Base-by-base conservation (phyloP, 306 rosid species). In the Quercus bicolor region DNA sequence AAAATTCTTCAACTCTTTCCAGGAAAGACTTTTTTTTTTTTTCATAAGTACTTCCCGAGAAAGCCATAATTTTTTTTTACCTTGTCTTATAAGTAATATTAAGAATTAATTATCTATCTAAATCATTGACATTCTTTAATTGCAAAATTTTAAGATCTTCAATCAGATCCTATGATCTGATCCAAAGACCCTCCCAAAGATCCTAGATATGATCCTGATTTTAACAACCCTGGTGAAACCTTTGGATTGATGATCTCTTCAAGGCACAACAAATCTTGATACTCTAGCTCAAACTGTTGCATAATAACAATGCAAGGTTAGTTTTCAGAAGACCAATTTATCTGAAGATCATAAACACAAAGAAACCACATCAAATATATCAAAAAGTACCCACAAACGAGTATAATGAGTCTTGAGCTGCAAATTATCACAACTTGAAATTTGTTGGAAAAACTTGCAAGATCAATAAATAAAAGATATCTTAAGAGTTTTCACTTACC, bases 401-500 rank as follows among this genome's bases (percentile, higher is more conserved):
- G 5, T 48, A 12, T 48, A 12, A 12, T 4, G 4, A 48, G 16
- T 48, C 53, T 10, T 51, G 57, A 59, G 40, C 40, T 70, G 72
- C 21, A 52, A 70, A 68, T 65, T 3, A 34, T 6, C 6, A 12
- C 23, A 40, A 37, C 43, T 34, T n/a, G 56, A 56, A 66, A 69
- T 45, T 65, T 53, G 26, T 29, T 11, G 68, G 73, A 34, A 60
- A 64, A 77, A 79, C 73, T 74, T 69, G 51, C 69, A 70, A 71
- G 68, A 12, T 13, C 53, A 48, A 48, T 12, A 10, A 48, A 48
- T 48, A 48, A 77, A 74, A 77, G 31, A 77, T 2, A 28, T 15
- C 60, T 65, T 55, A 64, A 74, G 76, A 81, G 66, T 51, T 79
- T 81, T 57, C 74, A 88, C 91, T 81, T 84, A 93, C 98, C 74